These are phyloP conservation scores for Alternaria dauci DNA, from an alignment of 2,329 filamentous ascomycete species.

Conservation along the genomic window DNA sequence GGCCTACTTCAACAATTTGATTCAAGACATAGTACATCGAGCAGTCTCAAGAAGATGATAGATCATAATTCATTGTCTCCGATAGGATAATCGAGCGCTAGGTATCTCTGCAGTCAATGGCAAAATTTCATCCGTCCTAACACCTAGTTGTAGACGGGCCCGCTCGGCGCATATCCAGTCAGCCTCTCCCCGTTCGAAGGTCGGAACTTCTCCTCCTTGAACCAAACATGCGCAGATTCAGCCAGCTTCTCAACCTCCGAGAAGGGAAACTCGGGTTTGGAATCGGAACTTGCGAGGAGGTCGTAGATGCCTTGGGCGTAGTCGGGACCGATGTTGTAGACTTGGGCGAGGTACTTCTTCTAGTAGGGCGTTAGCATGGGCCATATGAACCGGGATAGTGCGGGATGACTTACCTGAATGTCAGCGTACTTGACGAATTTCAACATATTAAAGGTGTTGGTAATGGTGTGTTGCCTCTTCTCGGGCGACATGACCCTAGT, in stretches of 20 bases:
- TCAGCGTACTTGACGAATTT: slow-evolving; percentile 54
- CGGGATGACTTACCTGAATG: slow-evolving; percentile 50
- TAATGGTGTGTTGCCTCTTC: slow-evolving; percentile 56
- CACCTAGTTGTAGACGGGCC: slow-evolving; percentile 14
- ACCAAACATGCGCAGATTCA: slow-evolving; percentile 56
- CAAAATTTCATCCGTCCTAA: background rate
- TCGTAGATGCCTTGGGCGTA: slow-evolving; percentile 60
- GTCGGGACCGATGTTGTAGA: slow-evolving; percentile 59
- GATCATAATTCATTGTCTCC: background rate
- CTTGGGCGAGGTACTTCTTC: slow-evolving; percentile 63
- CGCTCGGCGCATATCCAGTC: slow-evolving; percentile 50
- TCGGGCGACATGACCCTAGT: slow-evolving; percentile 58
- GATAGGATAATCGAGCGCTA: background rate
- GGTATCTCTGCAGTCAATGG: background rate
- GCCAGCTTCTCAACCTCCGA: slow-evolving; percentile 56
- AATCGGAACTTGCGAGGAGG: slow-evolving; percentile 54
- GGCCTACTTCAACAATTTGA: background rate
- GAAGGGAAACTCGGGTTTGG: slow-evolving; percentile 57
- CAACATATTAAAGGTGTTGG: slow-evolving; percentile 60
- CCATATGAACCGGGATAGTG: background rate
- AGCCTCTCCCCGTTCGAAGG: slow-evolving; percentile 52
- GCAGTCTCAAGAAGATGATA: background rate
- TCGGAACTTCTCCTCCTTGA: slow-evolving; percentile 58
- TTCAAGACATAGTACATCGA: background rate
- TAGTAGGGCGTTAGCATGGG: slow-evolving; percentile 16